phyloP scores from a whole-genome alignment of 305 asterid genomes.

The Solanum hybrid region DNA sequence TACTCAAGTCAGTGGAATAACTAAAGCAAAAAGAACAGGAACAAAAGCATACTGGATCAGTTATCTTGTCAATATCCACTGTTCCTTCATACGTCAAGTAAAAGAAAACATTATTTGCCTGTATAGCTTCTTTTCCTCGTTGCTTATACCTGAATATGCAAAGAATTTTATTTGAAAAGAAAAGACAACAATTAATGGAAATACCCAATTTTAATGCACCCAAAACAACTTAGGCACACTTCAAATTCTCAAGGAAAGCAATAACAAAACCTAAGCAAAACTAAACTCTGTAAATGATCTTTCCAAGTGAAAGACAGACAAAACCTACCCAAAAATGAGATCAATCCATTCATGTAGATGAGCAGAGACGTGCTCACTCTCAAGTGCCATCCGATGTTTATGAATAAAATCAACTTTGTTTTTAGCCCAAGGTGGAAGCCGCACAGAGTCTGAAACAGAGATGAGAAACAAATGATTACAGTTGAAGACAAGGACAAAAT shows the following conservation, averaged over 20 bases:
- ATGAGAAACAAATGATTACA: neutral
- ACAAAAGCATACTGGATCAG: slow-evolving; percentile 64
- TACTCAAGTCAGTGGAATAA: slow-evolving; percentile 1
- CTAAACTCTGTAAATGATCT: slow-evolving; percentile 3
- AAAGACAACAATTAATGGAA: neutral
- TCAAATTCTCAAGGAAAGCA: neutral
- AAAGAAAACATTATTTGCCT: slow-evolving; percentile 89
- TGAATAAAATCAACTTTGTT: slow-evolving; percentile 89
- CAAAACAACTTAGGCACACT: neutral
- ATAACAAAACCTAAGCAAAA: neutral
- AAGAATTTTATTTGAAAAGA: slow-evolving; percentile 7
- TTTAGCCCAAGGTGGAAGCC: slow-evolving; percentile 95
- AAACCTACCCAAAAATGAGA: slow-evolving; percentile 85
- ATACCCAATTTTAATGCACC: neutral
- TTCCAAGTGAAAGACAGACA: neutral
- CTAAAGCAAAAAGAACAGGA: slow-evolving; percentile 7
- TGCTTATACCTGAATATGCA: slow-evolving; percentile 74
- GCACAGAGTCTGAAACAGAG: slow-evolving; percentile 50
- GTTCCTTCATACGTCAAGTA: slow-evolving; percentile 97
- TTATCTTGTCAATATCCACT: slow-evolving; percentile 92
- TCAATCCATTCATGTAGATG: slow-evolving; percentile 97
- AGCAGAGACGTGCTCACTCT: slow-evolving; percentile 92
- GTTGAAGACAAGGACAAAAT: neutral
- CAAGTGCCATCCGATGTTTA: slow-evolving; percentile 95
- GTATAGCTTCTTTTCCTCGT: slow-evolving; percentile 97